phyloP scores from a whole-genome alignment of 2,329 filamentous ascomycete species.

The Acrocalymma vagum region DNA sequence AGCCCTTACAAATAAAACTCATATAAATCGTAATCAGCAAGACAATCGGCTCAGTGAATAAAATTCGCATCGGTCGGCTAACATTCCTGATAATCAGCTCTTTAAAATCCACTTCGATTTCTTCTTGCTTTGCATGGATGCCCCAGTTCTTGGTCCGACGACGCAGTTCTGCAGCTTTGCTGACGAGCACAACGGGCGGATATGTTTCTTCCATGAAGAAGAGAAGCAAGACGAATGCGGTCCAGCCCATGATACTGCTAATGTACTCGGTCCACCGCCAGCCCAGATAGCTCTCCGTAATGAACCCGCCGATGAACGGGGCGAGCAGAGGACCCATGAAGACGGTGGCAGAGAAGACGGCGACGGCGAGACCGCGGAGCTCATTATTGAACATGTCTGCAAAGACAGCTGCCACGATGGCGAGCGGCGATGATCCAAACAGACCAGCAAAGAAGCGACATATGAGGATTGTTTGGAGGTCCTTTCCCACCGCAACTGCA shows the following conservation, averaged over 20 bases:
- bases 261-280: slow-evolving; percentile 67
- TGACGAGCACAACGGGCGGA: slow-evolving; percentile 64
- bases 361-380: slow-evolving; percentile 51
- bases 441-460: slow-evolving; percentile 63
- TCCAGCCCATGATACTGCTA: slow-evolving; percentile 64
- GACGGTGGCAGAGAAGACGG: slow-evolving; percentile 60
- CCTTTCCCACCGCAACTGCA: slow-evolving; percentile 59
- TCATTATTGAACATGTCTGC: slow-evolving; percentile 65
- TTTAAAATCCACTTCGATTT: slow-evolving; percentile 61
- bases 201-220: slow-evolving; percentile 67
- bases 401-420: slow-evolving; percentile 63
- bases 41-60: slow-evolving; percentile 60
- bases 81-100: slow-evolving; percentile 63
- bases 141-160: slow-evolving; percentile 67
- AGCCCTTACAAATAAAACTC: slow-evolving; percentile 49
- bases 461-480: slow-evolving; percentile 62
- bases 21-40: slow-evolving; percentile 58
- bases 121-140: slow-evolving; percentile 66
- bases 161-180: slow-evolving; percentile 63
- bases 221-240: slow-evolving; percentile 56
- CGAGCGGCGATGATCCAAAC: slow-evolving; percentile 62
- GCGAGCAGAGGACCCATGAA: slow-evolving; percentile 62
- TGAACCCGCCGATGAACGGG: slow-evolving; percentile 64
- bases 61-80: slow-evolving; percentile 58
- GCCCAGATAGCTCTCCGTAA: slow-evolving; percentile 56